Evolutionary conservation across 306 rosid genomes (phyloP), one percentile per base, ranked within the genome.

Genomic region (Vicia villosa): DNA sequence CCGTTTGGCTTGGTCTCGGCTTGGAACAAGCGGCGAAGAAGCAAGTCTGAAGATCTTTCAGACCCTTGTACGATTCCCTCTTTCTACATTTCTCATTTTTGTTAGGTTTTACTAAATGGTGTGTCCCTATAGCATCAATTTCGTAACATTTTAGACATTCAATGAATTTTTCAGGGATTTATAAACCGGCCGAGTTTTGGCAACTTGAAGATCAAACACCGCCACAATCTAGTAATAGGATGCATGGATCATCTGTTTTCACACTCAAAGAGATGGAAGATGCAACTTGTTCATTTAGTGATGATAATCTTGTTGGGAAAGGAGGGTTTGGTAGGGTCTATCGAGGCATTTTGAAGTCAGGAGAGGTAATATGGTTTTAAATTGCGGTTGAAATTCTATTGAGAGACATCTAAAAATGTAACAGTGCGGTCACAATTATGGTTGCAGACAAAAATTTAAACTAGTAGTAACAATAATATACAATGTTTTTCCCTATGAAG

Each of bases 291-390:
- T 86, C 90, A 68, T 93, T 90, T 82, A 74, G 87, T 54, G 98
- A 92, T 2, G 82, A 74, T n/a, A 90, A 93, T 79, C 77, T 93
- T 3, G 82, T 93, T 24, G 98, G 96, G 0, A 93, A 90, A 81
- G 98, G 98, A 61, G 98, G 98, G 11, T 93, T 93, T 58, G 98
- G 96, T 20, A 85, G 79, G 13, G 98, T 93, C 16, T 90, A 93
- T 74, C 52, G 70, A 6, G 98, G 96, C 20, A 83, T 79, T 82
- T 70, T 93, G 75, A 74, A 66, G 60, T 86, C 98, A 2, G 91
- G 91, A 77, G 96, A 88, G 97, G 98, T 89, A 50, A 50, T 6
- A 32, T 30, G 30, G 30, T 30, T 30, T 30, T 30, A 30, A 32
- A 32, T 32, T 32, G 6, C 2, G 2, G 5, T 28, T n/a, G n/a